Conservation (phyloP, 441 rosid species). For the Corymbia citriodora region DNA sequence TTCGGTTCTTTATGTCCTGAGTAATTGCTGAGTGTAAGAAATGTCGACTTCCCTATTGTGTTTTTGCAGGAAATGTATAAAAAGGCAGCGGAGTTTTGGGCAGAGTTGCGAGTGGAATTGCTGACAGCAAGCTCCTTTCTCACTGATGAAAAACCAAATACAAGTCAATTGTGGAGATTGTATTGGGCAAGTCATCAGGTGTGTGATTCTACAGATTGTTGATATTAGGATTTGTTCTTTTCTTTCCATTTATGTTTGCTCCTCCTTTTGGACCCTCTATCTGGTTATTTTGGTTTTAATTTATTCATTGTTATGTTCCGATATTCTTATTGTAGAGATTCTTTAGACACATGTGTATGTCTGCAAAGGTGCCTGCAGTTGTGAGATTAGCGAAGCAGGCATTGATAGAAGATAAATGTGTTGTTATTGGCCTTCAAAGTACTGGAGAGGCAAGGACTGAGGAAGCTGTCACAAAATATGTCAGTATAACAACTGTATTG, state of each 20-base stretch:
- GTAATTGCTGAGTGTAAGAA: background rate
- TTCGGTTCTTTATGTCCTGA: background rate
- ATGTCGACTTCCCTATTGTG: background rate
- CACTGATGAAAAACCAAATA: conserved; percentile 66
- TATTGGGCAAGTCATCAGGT: conserved; percentile 99
- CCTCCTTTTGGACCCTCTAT: background rate
- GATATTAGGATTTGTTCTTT: background rate
- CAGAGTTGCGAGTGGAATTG: conserved; percentile 95
- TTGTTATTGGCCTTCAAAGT: conserved; percentile 98
- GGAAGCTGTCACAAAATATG: conserved; percentile 99
- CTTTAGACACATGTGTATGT: conserved; percentile 99
- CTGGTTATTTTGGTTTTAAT: background rate
- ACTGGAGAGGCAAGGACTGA: conserved; percentile 99
- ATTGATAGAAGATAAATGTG: conserved; percentile 72
- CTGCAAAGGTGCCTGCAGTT: conserved; percentile 96
- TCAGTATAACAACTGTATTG: conserved; percentile 24
- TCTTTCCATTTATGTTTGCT: background rate
- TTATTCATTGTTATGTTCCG: background rate
- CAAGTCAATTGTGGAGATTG: conserved; percentile 94
- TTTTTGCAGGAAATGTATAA: conserved; percentile 74
- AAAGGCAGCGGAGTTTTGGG: conserved; percentile 99
- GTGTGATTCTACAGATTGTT: conserved; percentile 16
- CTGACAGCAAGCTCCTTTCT: conserved; percentile 91
- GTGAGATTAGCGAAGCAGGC: conserved; percentile 89
- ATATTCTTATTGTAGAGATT: conserved; percentile 58